Evolutionary conservation across 352 stramenopile species (phyloP).

Genomic region (Pythium coloratum): DNA sequence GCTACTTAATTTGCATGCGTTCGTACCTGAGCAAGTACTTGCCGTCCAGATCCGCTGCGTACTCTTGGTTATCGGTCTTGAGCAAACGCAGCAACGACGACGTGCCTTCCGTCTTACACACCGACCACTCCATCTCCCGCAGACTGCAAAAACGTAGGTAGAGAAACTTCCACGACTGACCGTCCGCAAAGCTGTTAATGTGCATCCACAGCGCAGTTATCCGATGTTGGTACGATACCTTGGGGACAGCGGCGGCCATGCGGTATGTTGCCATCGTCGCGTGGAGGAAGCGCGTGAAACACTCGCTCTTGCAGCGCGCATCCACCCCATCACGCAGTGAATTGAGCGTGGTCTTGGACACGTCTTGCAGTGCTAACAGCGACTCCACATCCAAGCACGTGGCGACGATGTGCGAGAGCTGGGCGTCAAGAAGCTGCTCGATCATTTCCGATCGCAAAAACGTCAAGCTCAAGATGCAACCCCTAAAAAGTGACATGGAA

Average conservation of each 20-base stretch:
- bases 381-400: slow-evolving; percentile 37
- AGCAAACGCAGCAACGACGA: slow-evolving; percentile 56
- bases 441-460: neutral
- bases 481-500: slow-evolving; percentile 3
- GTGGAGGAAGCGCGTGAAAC: slow-evolving; percentile 56
- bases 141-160: slow-evolving; percentile 55
- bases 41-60: slow-evolving; percentile 38
- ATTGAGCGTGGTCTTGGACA: slow-evolving; percentile 9
- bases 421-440: slow-evolving; percentile 11
- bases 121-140: slow-evolving; percentile 40
- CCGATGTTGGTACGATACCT: slow-evolving; percentile 16
- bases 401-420: slow-evolving; percentile 41
- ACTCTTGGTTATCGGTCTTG: slow-evolving; percentile 75
- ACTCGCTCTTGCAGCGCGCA: slow-evolving; percentile 63
- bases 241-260: slow-evolving; percentile 55
- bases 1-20: neutral
- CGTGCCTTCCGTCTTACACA: slow-evolving; percentile 39
- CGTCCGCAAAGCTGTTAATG: too few species aligned
- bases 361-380: slow-evolving; percentile 44
- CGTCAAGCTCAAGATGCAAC: neutral
- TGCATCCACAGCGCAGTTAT: too few species aligned
- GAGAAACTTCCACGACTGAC: slow-evolving; percentile 53
- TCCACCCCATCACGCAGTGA: slow-evolving; percentile 22
- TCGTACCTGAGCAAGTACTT: slow-evolving; percentile 46
- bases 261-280: slow-evolving; percentile 66